A percentile compares a stretch with the other conserved stretches of the same genome.
phyloP scores from a whole-genome alignment of 495 filamentous ascomycete species.

The Hyaloscypha finlandica region DNA sequence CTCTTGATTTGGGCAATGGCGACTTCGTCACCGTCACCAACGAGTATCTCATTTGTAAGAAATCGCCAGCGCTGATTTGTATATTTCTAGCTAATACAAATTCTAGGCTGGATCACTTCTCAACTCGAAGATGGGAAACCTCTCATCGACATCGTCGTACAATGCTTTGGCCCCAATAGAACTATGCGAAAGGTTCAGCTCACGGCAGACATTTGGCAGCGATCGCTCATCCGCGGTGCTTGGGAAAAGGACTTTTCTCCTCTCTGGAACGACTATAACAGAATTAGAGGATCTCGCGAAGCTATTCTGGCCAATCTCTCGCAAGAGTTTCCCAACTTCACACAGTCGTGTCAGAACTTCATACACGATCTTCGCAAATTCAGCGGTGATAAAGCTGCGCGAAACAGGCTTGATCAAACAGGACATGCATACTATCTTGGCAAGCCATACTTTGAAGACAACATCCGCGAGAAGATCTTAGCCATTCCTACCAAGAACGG shows the following conservation, averaged over 20 bases:
- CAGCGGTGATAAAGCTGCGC: neutral
- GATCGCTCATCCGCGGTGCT: neutral
- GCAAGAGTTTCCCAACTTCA: neutral
- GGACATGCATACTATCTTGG: neutral
- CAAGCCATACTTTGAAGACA: neutral
- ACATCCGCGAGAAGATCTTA: neutral
- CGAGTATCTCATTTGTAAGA: conserved; percentile 5
- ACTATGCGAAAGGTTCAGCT: neutral
- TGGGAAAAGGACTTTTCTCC: neutral
- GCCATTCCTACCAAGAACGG: neutral
- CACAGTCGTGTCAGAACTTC: neutral
- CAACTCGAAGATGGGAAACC: neutral
- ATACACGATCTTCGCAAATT: conserved; percentile 1
- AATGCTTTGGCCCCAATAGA: neutral
- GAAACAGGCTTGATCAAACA: neutral
- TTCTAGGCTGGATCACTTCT: conserved; percentile 11
- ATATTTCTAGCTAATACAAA: neutral
- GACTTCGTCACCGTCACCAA: neutral
- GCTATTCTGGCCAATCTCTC: neutral
- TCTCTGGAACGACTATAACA: neutral
- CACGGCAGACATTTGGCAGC: neutral
- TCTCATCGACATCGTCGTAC: neutral
- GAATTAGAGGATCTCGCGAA: neutral
- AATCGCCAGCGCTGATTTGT: neutral
- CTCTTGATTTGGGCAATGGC: neutral